Evolutionary conservation across 1,139 yeast species (phyloP).

Genomic region (Geotrichum restrictum): DNA sequence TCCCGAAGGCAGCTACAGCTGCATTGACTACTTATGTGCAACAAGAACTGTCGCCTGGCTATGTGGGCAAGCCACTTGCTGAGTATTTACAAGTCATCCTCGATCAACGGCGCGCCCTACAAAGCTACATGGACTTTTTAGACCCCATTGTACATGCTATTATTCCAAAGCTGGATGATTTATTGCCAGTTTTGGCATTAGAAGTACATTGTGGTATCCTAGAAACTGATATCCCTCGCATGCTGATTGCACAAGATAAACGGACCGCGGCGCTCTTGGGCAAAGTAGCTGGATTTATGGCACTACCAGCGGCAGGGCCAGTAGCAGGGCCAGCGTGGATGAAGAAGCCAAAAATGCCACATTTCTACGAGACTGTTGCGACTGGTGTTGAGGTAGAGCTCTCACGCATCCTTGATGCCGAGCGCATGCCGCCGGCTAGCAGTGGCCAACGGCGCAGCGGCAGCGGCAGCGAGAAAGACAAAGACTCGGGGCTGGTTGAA

Average conservation of each 20-base stretch:
- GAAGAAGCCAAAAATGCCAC: neutral
- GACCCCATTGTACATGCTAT: neutral
- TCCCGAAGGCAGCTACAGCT: no score
- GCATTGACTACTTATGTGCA: neutral
- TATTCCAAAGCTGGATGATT: neutral
- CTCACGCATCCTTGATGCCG: neutral
- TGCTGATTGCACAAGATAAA: neutral
- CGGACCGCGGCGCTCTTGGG: neutral
- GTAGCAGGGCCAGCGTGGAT: no score
- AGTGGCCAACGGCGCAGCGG: no score
- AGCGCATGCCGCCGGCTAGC: neutral
- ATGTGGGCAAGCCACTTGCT: neutral
- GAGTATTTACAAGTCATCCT: neutral
- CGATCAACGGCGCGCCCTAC: neutral
- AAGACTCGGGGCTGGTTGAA: neutral
- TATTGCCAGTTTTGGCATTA: neutral
- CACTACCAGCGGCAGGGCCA: no score
- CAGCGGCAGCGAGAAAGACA: neutral
- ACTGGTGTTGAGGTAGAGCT: neutral
- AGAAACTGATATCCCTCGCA: neutral
- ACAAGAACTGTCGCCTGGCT: neutral
- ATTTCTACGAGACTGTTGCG: neutral
- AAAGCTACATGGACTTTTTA: neutral
- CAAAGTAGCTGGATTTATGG: neutral
- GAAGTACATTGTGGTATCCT: neutral